phyloP scores from a whole-genome alignment of 2,329 filamentous ascomycete genomes.

The Pezicula rhizophila region DNA sequence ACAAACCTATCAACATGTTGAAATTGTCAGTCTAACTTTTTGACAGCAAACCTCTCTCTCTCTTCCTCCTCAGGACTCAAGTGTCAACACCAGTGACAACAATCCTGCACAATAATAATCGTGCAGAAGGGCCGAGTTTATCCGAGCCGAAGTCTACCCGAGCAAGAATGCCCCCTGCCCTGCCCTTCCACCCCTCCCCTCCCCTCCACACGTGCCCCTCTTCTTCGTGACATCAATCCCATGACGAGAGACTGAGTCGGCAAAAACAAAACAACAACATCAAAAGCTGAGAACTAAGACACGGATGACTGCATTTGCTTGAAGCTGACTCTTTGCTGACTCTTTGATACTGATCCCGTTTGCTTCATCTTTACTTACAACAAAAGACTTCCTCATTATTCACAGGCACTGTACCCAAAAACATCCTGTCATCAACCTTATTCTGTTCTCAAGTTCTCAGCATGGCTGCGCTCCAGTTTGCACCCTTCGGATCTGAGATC shows the following conservation, averaged over 20 bases:
- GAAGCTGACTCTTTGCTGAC: not conserved
- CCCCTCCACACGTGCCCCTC: no score
- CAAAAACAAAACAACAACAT: not conserved
- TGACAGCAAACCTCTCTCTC: no score
- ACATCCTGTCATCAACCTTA: not conserved
- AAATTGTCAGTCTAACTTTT: slow-evolving; percentile 5
- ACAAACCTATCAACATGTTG: slow-evolving; percentile 70
- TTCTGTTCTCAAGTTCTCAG: not conserved
- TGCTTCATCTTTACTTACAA: not conserved
- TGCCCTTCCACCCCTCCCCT: no score
- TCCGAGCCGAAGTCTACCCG: no score
- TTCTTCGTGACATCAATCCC: not conserved
- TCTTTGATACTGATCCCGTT: not conserved
- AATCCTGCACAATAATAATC: no score
- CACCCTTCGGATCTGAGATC: slow-evolving; percentile 87
- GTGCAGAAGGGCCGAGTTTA: no score
- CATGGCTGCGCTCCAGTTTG: slow-evolving; percentile 58
- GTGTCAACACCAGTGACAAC: no score
- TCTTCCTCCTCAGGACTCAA: no score
- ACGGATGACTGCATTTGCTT: not conserved
- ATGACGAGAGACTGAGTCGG: not conserved
- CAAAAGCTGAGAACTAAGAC: not conserved
- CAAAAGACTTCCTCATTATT: not conserved
- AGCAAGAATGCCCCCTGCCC: no score
- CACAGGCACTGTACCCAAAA: not conserved